Evolutionary conservation across 1,284 basidiomycete species (phyloP).

Genomic region (Ganoderma meredithae): DNA sequence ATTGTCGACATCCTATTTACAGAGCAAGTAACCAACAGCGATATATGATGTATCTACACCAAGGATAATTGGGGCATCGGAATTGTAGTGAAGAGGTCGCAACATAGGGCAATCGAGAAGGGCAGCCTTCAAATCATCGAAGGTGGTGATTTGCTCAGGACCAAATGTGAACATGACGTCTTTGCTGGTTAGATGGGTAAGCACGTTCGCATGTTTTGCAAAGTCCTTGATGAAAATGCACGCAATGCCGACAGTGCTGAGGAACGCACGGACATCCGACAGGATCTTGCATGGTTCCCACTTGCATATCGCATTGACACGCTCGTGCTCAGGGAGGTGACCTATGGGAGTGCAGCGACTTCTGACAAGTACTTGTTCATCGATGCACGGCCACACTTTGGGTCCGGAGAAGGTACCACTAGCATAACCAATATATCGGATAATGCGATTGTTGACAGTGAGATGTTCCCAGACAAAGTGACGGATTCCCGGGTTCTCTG

Average conservation of each 20-base stretch:
- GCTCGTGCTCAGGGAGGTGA: neutral
- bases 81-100: neutral
- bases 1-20: neutral
- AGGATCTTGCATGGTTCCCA: conserved; percentile 33
- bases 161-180: conserved; percentile 28
- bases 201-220: neutral
- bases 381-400: conserved; percentile 27
- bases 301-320: conserved; percentile 17
- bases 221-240: conserved; percentile 35
- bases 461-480: conserved; percentile 44
- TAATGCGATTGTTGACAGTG: conserved; percentile 39
- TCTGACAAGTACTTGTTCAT: neutral
- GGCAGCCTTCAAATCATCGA: neutral
- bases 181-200: conserved; percentile 31
- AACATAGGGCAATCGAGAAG: neutral
- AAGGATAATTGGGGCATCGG: neutral
- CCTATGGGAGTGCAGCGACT: neutral
- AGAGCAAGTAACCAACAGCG: neutral
- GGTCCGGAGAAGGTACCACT: conserved; percentile 38
- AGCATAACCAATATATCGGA: conserved; percentile 40
- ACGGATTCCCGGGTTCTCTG: conserved; percentile 42
- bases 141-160: neutral
- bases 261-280: conserved; percentile 36
- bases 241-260: conserved; percentile 33
- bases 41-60: neutral